Conservation (phyloP, 768 basidiomycete species). For the Solioccasus polychromus region DNA sequence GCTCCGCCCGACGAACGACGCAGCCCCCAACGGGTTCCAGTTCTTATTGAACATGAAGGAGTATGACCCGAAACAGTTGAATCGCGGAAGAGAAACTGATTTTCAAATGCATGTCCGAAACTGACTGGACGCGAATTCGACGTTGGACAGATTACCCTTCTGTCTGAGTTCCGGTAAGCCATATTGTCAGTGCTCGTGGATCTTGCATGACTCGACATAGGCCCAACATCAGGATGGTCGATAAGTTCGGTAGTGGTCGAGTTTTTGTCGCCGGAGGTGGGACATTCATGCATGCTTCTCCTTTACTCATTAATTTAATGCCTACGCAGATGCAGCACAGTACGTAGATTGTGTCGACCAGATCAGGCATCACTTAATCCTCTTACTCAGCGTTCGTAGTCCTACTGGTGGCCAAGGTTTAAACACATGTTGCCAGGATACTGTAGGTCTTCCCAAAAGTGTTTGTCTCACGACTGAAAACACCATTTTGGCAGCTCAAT, state of each 20-base stretch:
- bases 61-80: conserved; percentile 11
- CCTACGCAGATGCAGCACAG: conserved; percentile 45
- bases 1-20: conserved; percentile 2
- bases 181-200: neutral
- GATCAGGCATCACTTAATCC: neutral
- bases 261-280: neutral
- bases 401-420: conserved; percentile 32
- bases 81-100: conserved; percentile 21
- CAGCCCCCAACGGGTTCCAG: conserved; percentile 16
- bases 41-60: neutral
- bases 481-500: conserved; percentile 31
- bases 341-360: neutral
- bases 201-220: neutral
- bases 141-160: conserved; percentile 25
- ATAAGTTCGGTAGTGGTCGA: neutral
- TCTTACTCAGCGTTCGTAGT: conserved; percentile 18
- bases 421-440: conserved; percentile 37
- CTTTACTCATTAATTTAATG: neutral
- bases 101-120: conserved; percentile 23
- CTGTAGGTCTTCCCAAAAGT: conserved; percentile 28
- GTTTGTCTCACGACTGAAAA: neutral
- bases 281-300: neutral
- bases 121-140: conserved; percentile 27
- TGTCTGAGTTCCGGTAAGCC: conserved; percentile 24
- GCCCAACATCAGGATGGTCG: neutral